Evolutionary conservation across 345 rosid genomes (phyloP).

Genomic region (Noccaea caerulescens): DNA sequence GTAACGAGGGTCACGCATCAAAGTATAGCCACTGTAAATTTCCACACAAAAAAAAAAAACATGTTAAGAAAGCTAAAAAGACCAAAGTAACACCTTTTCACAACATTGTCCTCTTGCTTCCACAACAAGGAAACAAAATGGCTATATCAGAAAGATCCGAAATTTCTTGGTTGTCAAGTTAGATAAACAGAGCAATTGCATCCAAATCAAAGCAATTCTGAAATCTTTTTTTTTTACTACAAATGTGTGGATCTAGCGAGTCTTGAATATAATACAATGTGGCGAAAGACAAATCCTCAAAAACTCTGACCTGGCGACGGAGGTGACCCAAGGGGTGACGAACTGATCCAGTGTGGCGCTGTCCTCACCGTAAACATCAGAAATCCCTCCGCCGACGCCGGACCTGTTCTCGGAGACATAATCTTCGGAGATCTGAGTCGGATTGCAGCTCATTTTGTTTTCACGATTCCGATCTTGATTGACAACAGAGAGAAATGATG

Average conservation of each 20-base stretch:
- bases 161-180: background rate
- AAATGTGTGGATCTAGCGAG: constrained; percentile 18
- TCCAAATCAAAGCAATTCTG: background rate
- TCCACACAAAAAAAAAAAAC: too few relatives aligned
- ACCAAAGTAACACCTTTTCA: too few relatives aligned
- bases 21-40: constrained; percentile 63
- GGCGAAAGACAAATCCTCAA: background rate
- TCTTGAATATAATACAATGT: background rate
- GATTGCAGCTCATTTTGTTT: constrained; percentile 12
- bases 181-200: background rate
- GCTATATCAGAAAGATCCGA: background rate
- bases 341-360: constrained; percentile 44
- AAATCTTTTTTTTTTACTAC: background rate
- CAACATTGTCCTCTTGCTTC: constrained; percentile 2
- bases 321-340: constrained; percentile 47
- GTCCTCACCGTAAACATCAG: constrained; percentile 44
- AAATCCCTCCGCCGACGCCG: constrained; percentile 40
- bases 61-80: background rate
- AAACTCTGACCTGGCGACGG: constrained; percentile 38
- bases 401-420: constrained; percentile 23
- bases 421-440: constrained; percentile 31
- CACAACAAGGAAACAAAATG: constrained; percentile 22
- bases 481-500: background rate
- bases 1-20: constrained; percentile 88
- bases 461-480: constrained; percentile 4